These are phyloP conservation scores for Calonectria leucothoes DNA, from an alignment of 2,329 filamentous ascomycete species.

Conservation along the genomic window DNA sequence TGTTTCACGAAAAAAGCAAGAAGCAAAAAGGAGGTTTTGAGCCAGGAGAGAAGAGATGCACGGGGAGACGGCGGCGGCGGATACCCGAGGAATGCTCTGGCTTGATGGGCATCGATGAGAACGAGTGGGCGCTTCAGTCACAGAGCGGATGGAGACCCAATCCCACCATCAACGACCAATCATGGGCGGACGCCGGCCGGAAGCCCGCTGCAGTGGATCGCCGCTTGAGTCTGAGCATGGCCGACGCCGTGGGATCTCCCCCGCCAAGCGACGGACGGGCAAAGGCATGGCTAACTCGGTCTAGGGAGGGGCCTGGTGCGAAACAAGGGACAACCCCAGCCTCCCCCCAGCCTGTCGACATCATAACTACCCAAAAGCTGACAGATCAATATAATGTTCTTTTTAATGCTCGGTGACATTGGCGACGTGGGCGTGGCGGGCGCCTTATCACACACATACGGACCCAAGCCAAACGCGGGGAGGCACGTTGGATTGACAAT, in stretches of 20 bases:
- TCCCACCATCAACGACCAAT: constrained; percentile 13
- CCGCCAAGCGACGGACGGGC: constrained; percentile 17
- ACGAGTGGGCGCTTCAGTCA: background rate
- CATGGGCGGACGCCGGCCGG: background rate
- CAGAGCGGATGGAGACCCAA: constrained; percentile 1
- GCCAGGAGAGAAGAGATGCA: background rate
- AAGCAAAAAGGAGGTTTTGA: background rate
- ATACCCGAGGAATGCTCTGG: constrained; percentile 13
- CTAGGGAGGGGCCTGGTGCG: background rate
- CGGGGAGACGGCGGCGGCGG: background rate
- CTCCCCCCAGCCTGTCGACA: background rate
- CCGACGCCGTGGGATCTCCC: constrained; percentile 8
- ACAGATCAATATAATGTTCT: constrained; percentile 6
- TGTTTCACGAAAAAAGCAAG: background rate
- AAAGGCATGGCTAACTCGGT: background rate
- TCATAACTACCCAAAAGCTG: constrained; percentile 11
- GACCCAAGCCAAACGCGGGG: constrained; percentile 3
- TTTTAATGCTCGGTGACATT: background rate
- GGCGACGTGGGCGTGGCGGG: background rate
- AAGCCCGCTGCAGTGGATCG: constrained; percentile 19
- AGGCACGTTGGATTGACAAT: constrained; percentile 28
- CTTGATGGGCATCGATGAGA: constrained; percentile 7
- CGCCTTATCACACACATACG: background rate
- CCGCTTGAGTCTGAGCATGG: background rate
- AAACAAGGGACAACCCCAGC: constrained; percentile 13